These are phyloP conservation scores for Cladosporium halotolerans DNA, from an alignment of 2,329 filamentous ascomycete species.

Conservation along the genomic window DNA sequence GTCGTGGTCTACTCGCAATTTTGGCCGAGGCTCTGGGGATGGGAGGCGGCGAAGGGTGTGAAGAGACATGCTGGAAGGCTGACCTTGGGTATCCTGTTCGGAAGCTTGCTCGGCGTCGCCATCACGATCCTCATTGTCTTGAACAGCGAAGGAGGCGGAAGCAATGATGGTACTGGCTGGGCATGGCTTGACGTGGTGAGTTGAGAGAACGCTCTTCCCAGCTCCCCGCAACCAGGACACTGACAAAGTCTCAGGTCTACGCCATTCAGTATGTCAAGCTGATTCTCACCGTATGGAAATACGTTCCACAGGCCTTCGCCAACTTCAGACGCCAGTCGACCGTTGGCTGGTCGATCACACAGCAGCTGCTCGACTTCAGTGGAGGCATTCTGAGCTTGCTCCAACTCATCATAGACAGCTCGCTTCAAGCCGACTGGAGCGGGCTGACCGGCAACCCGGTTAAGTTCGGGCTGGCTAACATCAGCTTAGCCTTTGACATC, in stretches of 20 bases:
- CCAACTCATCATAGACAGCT: constrained; percentile 81
- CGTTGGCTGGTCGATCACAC: constrained; percentile 75
- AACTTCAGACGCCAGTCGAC: constrained; percentile 85
- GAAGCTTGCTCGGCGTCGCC: constrained; percentile 45
- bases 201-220: constrained; percentile 6
- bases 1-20: constrained; percentile 73
- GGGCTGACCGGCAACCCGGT: constrained; percentile 87
- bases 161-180: constrained; percentile 47
- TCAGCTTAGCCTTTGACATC: constrained; percentile 78
- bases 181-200: constrained; percentile 59
- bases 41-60: constrained; percentile 39
- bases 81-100: constrained; percentile 6
- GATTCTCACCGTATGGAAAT: constrained; percentile 82
- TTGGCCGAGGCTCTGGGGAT: constrained; percentile 66
- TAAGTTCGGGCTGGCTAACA: constrained; percentile 79
- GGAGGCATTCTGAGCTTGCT: constrained; percentile 76
- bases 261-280: constrained; percentile 84
- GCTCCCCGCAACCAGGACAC: not conserved
- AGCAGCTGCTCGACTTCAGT: constrained; percentile 75
- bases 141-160: constrained; percentile 34
- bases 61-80: constrained; percentile 9
- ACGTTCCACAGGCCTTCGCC: constrained; percentile 75
- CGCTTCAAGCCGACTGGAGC: constrained; percentile 77
- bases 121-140: constrained; percentile 45
- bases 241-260: constrained; percentile 44